phyloP scores from a whole-genome alignment of 2,329 filamentous ascomycete genomes.

The Drechslera avenae region DNA sequence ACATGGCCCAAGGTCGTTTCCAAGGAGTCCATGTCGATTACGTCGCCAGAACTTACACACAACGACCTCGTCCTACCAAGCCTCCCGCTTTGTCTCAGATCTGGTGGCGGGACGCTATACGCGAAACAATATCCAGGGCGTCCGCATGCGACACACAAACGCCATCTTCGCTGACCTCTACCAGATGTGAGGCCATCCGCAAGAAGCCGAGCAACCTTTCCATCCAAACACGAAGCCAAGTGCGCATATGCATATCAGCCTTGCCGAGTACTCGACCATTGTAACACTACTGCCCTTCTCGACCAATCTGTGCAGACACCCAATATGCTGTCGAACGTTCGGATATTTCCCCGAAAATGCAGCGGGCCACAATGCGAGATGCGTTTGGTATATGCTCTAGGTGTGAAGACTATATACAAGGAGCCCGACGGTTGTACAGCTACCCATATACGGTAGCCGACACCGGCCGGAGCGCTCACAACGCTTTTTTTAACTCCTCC shows the following conservation, averaged over 20 bases:
- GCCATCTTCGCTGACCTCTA: conserved; percentile 1
- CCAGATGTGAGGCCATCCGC: conserved; percentile 11
- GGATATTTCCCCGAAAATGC: conserved; percentile 13
- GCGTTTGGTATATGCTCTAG: background rate
- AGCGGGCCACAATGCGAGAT: background rate
- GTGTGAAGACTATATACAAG: background rate
- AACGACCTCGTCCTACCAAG: conserved; percentile 12
- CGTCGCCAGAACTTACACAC: background rate
- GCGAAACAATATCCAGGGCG: conserved; percentile 5
- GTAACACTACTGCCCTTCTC: conserved; percentile 22
- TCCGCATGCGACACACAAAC: conserved; percentile 2
- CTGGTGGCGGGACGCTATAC: conserved; percentile 16
- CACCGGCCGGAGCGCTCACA: conserved; percentile 26
- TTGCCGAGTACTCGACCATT: conserved; percentile 13
- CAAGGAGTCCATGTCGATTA: too few relatives aligned
- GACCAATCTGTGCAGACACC: conserved; percentile 18
- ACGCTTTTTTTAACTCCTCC: conserved; percentile 24
- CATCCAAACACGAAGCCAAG: conserved; percentile 4
- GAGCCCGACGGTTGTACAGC: conserved; percentile 14
- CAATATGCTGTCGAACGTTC: conserved; percentile 17
- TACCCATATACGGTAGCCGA: conserved; percentile 26
- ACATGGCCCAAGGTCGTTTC: too few relatives aligned
- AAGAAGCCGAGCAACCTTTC: background rate
- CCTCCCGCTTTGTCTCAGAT: conserved; percentile 25
- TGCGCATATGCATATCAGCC: conserved; percentile 18